A percentile compares a stretch with the other conserved stretches of the same genome.
phyloP scores from a whole-genome alignment of 1,139 yeast genomes.

The Kluyveromyces sp. region DNA sequence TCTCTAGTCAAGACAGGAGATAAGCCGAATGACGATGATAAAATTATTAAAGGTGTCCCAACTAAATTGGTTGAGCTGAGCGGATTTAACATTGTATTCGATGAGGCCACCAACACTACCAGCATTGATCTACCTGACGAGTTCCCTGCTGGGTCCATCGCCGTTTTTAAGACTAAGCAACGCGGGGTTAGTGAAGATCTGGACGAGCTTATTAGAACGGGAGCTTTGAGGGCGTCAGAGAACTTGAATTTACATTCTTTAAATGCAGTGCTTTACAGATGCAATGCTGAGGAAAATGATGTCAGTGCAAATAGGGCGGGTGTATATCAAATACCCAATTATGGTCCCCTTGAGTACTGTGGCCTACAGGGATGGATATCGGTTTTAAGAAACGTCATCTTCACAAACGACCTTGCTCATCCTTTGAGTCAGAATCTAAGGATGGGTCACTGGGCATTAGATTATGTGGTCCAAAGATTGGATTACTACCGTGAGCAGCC shows the following conservation, averaged over 20 bases:
- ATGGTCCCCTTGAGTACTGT: constrained; percentile 72
- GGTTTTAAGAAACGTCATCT: constrained; percentile 54
- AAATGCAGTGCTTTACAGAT: constrained; percentile 66
- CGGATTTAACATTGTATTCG: constrained; percentile 42
- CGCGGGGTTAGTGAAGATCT: constrained; percentile 51
- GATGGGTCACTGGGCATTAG: constrained; percentile 84
- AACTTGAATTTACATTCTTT: constrained; percentile 60
- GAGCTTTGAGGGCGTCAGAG: constrained; percentile 67
- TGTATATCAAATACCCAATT: constrained; percentile 62
- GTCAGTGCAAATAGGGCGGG: constrained; percentile 66
- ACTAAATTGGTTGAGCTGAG: constrained; percentile 50
- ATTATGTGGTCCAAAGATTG: constrained; percentile 60
- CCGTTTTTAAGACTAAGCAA: constrained; percentile 65
- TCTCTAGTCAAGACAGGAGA: constrained; percentile 51
- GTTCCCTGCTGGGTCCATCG: constrained; percentile 88
- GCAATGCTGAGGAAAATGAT: constrained; percentile 86
- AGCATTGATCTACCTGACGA: constrained; percentile 47
- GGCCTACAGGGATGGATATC: constrained; percentile 93
- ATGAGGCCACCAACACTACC: constrained; percentile 39
- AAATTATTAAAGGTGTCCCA: constrained; percentile 52
- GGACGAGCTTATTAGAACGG: constrained; percentile 59
- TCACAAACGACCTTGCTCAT: constrained; percentile 72
- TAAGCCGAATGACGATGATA: constrained; percentile 35
- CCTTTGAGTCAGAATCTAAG: constrained; percentile 77
- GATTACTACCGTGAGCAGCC: constrained; percentile 45